A percentile compares a stretch with the other conserved stretches of the same genome.
phyloP scores from a whole-genome alignment of 2,329 filamentous ascomycete genomes.

The Escovopsis sp. region DNA sequence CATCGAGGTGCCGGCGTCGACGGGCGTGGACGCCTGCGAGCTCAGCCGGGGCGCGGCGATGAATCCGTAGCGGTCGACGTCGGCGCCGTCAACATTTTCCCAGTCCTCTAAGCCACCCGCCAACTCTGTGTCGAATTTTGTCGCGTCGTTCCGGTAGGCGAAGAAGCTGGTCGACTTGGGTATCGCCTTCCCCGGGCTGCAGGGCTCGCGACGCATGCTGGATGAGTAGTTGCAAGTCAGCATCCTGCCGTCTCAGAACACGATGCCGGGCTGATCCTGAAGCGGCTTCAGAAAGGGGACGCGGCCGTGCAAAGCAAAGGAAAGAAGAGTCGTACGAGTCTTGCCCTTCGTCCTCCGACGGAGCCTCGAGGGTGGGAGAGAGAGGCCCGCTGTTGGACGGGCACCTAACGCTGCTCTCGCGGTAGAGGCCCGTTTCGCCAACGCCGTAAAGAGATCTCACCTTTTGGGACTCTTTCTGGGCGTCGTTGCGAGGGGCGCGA shows the following conservation, averaged over 20 bases:
- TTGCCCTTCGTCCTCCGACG: slow-evolving; percentile 36
- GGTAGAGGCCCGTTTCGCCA: slow-evolving; percentile 36
- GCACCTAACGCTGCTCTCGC: slow-evolving; percentile 35
- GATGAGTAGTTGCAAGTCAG: slow-evolving; percentile 13
- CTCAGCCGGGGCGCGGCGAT: slow-evolving; percentile 34
- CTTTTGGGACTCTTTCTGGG: slow-evolving; percentile 51
- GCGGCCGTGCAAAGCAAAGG: slow-evolving; percentile 11
- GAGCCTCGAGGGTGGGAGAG: slow-evolving; percentile 35
- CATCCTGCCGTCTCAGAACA: slow-evolving; percentile 2
- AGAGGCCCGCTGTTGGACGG: slow-evolving; percentile 31
- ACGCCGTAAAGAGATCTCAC: slow-evolving; percentile 51
- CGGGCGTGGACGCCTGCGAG: slow-evolving; percentile 27
- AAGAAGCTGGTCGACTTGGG: slow-evolving; percentile 30
- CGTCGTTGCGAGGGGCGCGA: slow-evolving; percentile 37
- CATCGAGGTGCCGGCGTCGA: slow-evolving; percentile 26
- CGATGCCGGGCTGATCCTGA: no score
- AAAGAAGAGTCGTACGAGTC: slow-evolving; percentile 43
- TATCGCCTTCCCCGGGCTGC: slow-evolving; percentile 19
- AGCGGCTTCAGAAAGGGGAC: not conserved
- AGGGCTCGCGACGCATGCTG: slow-evolving; percentile 15
- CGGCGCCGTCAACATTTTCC: slow-evolving; percentile 45
- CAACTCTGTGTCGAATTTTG: slow-evolving; percentile 29
- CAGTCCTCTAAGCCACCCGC: slow-evolving; percentile 51
- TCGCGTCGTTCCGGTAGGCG: slow-evolving; percentile 26
- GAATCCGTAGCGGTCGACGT: slow-evolving; percentile 56